A percentile compares a stretch with the other conserved stretches of the same genome.
phyloP scores from a whole-genome alignment of 2,329 filamentous ascomycete genomes.

The Hymenoscyphus fructigenus region DNA sequence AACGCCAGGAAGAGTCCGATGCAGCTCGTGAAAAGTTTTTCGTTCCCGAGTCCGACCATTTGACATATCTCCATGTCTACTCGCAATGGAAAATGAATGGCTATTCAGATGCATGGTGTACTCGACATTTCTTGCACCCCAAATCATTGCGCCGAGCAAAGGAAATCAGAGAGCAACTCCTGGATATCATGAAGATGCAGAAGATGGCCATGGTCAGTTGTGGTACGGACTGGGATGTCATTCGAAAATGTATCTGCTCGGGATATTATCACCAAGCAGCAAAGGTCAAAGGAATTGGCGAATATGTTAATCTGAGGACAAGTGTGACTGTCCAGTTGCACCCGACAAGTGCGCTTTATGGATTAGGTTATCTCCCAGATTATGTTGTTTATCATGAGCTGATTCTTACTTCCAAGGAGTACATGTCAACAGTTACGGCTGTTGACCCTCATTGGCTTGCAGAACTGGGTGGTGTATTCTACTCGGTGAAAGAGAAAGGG shows the following conservation, averaged over 20 bases:
- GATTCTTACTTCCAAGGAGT: constrained; percentile 94
- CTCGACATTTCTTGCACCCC: constrained; percentile 90
- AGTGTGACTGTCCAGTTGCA: constrained; percentile 93
- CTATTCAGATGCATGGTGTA: constrained; percentile 87
- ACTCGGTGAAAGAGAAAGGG: constrained; percentile 95
- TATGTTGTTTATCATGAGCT: constrained; percentile 98
- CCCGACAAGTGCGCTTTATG: constrained; percentile 90
- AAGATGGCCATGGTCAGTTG: constrained; percentile 86
- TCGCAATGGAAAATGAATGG: constrained; percentile 93
- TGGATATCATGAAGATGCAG: constrained; percentile 91
- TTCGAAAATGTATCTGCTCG: constrained; percentile 94
- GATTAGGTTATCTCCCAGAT: constrained; percentile 88
- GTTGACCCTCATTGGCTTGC: constrained; percentile 98
- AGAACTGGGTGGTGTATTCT: constrained; percentile 94
- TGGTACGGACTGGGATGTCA: constrained; percentile 95
- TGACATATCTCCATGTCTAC: constrained; percentile 94
- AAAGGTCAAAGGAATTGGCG: constrained; percentile 91
- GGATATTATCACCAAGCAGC: constrained; percentile 98
- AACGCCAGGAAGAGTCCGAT: constrained; percentile 94
- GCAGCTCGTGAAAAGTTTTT: constrained; percentile 97
- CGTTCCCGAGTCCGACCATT: constrained; percentile 93
- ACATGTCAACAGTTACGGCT: constrained; percentile 94
- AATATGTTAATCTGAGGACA: constrained; percentile 95
- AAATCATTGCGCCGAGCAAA: constrained; percentile 89
- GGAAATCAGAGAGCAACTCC: constrained; percentile 90